phyloP scores from a whole-genome alignment of 352 stramenopile genomes.

The Stramenopiles sp. region DNA sequence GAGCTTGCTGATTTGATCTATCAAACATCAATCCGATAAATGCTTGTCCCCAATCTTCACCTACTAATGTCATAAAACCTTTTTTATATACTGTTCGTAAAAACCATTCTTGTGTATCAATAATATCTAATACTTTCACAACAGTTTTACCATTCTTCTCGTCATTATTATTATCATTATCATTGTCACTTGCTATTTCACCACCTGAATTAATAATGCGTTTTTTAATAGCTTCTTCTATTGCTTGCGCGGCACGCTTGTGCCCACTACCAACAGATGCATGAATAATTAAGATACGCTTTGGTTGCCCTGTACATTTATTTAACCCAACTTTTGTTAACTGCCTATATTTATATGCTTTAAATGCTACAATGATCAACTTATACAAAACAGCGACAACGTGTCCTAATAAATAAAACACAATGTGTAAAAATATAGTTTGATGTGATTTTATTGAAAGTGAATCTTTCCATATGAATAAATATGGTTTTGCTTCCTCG shows the following conservation, averaged over 20 bases:
- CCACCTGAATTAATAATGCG: neutral
- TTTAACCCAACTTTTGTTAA: neutral
- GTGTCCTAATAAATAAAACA: neutral
- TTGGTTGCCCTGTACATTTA: neutral
- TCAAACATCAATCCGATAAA: neutral
- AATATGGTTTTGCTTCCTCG: too few species aligned
- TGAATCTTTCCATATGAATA: too few species aligned
- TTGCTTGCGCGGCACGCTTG: neutral
- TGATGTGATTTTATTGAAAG: neutral
- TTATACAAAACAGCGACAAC: neutral
- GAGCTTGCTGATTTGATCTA: neutral
- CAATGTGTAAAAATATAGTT: neutral
- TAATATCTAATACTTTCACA: neutral
- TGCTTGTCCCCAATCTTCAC: neutral
- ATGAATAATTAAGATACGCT: neutral
- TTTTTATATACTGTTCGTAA: neutral
- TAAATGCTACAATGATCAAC: neutral
- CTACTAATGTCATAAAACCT: neutral
- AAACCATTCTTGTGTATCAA: neutral
- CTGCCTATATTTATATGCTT: neutral
- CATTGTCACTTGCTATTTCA: neutral
- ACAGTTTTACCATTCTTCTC: neutral
- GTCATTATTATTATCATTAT: neutral
- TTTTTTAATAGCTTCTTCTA: neutral
- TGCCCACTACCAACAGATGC: neutral